Conservation (phyloP, 495 filamentous ascomycete genomes). For the Trichoderma reesei region DNA sequence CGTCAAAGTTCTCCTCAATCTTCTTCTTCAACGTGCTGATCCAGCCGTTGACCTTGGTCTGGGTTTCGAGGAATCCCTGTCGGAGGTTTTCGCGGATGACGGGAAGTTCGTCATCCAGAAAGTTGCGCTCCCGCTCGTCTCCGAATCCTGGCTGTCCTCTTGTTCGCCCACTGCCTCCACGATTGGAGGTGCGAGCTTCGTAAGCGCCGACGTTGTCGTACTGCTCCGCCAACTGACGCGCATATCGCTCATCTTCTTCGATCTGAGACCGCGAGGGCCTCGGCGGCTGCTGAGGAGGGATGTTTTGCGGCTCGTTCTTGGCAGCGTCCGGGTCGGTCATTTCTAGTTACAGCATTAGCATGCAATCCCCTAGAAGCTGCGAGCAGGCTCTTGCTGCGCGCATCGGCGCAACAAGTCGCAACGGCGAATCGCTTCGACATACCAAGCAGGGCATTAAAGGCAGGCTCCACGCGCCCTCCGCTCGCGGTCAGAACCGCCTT, state of each 20-base stretch:
- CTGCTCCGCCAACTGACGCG: slow-evolving; percentile 85
- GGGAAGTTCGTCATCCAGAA: slow-evolving; percentile 92
- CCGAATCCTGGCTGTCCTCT: slow-evolving; percentile 39
- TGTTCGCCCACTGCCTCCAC: slow-evolving; percentile 25
- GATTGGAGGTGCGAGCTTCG: slow-evolving; percentile 38
- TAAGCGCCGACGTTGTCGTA: slow-evolving; percentile 56
- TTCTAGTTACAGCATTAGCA: slow-evolving; percentile 38
- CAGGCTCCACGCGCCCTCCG: slow-evolving; percentile 79
- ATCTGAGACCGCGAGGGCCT: slow-evolving; percentile 63
- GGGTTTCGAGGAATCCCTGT: slow-evolving; percentile 92
- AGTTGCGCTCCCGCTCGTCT: slow-evolving; percentile 57
- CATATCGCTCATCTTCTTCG: slow-evolving; percentile 86
- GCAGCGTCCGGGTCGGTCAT: slow-evolving; percentile 89
- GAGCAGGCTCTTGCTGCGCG: neutral
- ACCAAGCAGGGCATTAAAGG: slow-evolving; percentile 92
- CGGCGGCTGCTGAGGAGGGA: slow-evolving; percentile 58
- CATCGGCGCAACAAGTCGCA: neutral
- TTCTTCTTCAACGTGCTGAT: slow-evolving; percentile 81
- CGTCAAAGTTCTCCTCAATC: slow-evolving; percentile 73
- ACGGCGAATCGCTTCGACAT: slow-evolving; percentile 15
- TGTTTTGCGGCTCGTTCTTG: slow-evolving; percentile 44
- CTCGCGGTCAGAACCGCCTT: slow-evolving; percentile 84
- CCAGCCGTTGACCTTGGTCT: slow-evolving; percentile 87
- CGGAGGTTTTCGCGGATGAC: slow-evolving; percentile 87
- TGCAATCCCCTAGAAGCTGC: neutral